A percentile compares a stretch with the other conserved stretches of the same genome.
Conservation (phyloP, 176 grass and related monocot species). For the Themeda triandra region DNA sequence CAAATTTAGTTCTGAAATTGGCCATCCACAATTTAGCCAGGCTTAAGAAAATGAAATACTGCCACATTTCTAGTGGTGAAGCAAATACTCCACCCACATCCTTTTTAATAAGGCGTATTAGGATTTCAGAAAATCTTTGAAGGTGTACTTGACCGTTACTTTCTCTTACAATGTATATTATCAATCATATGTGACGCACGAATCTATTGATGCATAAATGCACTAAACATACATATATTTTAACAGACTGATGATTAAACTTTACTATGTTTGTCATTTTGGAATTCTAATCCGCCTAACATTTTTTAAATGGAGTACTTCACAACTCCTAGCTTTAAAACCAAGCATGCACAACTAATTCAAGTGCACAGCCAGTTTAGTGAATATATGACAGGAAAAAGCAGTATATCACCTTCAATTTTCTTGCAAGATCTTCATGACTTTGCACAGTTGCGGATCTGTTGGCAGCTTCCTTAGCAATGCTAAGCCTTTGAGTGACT, state of each 20-base stretch:
- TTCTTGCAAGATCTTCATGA: constrained; percentile 94
- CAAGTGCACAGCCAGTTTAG: neutral
- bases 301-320: neutral
- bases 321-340: neutral
- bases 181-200: no score
- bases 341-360: neutral
- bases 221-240: neutral
- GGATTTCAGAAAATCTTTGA: no score
- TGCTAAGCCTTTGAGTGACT: constrained; percentile 84
- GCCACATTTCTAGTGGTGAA: neutral
- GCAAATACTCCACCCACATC: no score
- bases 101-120: no score
- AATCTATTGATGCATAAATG: neutral
- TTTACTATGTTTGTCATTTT: neutral
- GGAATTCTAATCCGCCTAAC: neutral
- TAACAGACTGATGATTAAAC: neutral
- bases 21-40: neutral
- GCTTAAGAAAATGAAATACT: neutral
- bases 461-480: constrained; percentile 67
- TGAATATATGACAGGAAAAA: neutral
- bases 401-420: constrained; percentile 70
- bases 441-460: constrained; percentile 54
- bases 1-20: neutral
- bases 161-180: no score
- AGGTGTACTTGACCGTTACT: no score